phyloP scores from a whole-genome alignment of 2,329 filamentous ascomycete species.

The Dryadomyces quercus-mongolicae region DNA sequence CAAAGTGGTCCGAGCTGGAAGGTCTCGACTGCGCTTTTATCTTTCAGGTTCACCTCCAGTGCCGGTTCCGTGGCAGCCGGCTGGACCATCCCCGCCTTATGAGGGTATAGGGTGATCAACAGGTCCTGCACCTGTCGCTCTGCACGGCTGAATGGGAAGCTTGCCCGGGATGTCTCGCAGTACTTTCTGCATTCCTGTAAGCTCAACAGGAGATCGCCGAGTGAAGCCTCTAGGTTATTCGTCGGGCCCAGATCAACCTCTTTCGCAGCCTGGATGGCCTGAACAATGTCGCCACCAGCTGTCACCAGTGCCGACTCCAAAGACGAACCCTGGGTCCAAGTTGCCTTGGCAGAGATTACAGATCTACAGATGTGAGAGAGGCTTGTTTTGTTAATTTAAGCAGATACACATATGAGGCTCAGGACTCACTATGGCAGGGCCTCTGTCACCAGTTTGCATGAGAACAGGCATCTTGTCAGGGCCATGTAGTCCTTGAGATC shows the following conservation, averaged over 20 bases:
- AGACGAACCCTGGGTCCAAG: slow-evolving; percentile 14
- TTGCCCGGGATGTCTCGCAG: slow-evolving; percentile 11
- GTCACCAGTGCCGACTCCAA: slow-evolving; percentile 14
- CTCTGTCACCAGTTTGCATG: slow-evolving; percentile 20
- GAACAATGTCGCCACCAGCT: slow-evolving; percentile 23
- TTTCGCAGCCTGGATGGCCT: slow-evolving; percentile 24
- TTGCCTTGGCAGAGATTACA: slow-evolving; percentile 10
- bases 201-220: slow-evolving; percentile 12
- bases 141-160: slow-evolving; percentile 17
- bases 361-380: slow-evolving; percentile 16
- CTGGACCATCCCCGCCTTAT: background rate
- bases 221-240: slow-evolving; percentile 10
- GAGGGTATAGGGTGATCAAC: slow-evolving; percentile 15
- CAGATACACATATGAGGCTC: background rate
- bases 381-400: background rate
- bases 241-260: slow-evolving; percentile 15
- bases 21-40: slow-evolving; percentile 10
- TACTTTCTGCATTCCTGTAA: slow-evolving; percentile 15
- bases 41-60: background rate
- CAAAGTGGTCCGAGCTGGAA: slow-evolving; percentile 12
- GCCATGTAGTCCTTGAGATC: slow-evolving; percentile 18
- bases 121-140: slow-evolving; percentile 21
- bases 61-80: background rate
- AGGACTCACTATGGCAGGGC: slow-evolving; percentile 19
- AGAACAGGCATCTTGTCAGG: slow-evolving; percentile 23